Base-by-base conservation (phyloP, 1,284 basidiomycete species). In the Ceratobasidium sp. region DNA sequence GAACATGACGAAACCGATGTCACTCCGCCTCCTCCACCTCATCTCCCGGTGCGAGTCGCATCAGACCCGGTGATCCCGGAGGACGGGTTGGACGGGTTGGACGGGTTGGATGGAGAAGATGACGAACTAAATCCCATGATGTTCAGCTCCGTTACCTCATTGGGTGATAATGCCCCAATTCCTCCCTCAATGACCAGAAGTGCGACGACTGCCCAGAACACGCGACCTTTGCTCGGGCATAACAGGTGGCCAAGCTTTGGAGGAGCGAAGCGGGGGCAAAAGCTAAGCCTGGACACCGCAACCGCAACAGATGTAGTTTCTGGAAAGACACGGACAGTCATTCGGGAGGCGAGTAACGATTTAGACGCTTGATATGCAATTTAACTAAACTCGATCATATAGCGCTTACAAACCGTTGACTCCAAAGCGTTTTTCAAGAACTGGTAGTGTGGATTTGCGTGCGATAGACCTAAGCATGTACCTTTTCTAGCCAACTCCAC, bases 391-490 rank as follows among this genome's bases (percentile, higher is more conserved):
- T 71, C 27, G 13, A 60, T 58, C 13, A 69, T 22, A 22, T 68
- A 92, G 91, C 87, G 90, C 20, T 77, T 92, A 72, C 90, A 92
- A 77, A 86, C 82, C 49, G 82, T 92, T 29, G 82, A 87, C 70
- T 84, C 83, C 64, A 87, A 84, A 72, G 87, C 90, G 4, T 77
- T 91, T 60, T 85, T 88, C 73, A 84, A 85, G 60, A 91, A 88
- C 75, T 92, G 90, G 87, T 91, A 75, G 79, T 72, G 35, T 20
- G 45, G 45, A 47, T 35, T 20, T 40, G 29, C 56, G 25, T 29
- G n/a, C 50, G 5, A 45, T 56, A 31, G 42, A 65, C 13, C n/a
- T 64, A 20, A 50, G 58, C 50, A 43, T 70, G 32, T 53, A 32
- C 29, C 53, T 25, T 31, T n/a, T 49, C 13, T 52, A 40, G 40